Base-by-base conservation (phyloP, 2,329 filamentous ascomycete species). In the Aspergillus novofumigatus region DNA sequence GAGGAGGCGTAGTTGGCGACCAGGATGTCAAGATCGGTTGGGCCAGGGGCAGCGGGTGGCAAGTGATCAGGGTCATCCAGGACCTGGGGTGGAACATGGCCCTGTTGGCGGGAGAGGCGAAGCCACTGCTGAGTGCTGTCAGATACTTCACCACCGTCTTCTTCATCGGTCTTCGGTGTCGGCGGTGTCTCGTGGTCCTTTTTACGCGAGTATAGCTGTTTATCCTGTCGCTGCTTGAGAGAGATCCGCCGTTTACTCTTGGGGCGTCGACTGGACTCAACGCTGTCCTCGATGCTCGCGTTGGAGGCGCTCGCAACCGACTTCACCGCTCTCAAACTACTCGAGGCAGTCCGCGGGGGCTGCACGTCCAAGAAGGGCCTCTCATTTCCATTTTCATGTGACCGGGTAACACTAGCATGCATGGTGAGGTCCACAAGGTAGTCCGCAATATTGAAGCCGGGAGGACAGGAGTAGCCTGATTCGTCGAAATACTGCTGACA, bases 391-490 rank as follows among this genome's bases (percentile, higher is more conserved):
- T 86, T 81, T 1, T 80, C 74, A 10, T 81, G 76, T 1, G 81
- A 80, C 41, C 75, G 78, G 14, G 81, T 78, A 53, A 82, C 80
- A 57, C 90, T 85, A 25, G 92, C 92, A 72, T 99, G 94, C 93
- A 99, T 97, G 0, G 94, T 97, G 44, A 99, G 81, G 72, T 99
- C 94, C 29, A 99, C 92, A 4, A 99, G 84, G 69, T 97, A 99
- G 72, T 99, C 94, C 3, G 94, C 94, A 74, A 99, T 97, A 69
- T 99, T 99, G 83, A 97, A 99, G 2, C 95, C 95, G 25, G 92
- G 89, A 10, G 94, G 94, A 69, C 95, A 99, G 51, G 89, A 81
- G 72, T 97, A 99, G 47, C 94, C 95, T 59, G 96, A 87, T 49
- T 86, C 83, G 69, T 97, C 91, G 67, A 99, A 99, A 71, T 97